Evolutionary conservation across 257 asterid genomes (phyloP), one percentile per base, ranked within the genome.

Genomic region (Solanum sitiens): DNA sequence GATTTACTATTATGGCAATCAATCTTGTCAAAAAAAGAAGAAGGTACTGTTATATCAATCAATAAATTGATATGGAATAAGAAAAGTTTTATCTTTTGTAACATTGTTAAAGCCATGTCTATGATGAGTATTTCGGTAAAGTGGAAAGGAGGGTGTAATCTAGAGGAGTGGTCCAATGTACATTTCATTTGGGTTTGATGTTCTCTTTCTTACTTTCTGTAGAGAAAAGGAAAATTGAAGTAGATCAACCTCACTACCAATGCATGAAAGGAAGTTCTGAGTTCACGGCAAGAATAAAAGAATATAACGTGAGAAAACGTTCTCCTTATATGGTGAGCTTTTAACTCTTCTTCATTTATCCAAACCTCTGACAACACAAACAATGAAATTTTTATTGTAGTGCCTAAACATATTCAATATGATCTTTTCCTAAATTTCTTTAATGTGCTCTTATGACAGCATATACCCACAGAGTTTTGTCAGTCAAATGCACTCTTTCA

Each of bases 311-410:
- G 40, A 56, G 33, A 44, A 61, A 27, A 37, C 37, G 39, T 30
- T 74, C 56, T 87, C 65, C 83, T 73, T 11, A 21, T 73, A 23
- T 86, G 91, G 91, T 89, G 85, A 87, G 91, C 35, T 86, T 83
- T 73, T 23, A 33, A 8, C 59, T 33, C 74, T 77, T 73, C 8
- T 53, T 82, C 16, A 13, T 61, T 79, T 27, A 45, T 67, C 27
- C 3, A 25, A 16, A 68, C 73, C 33, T 37, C 7, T 30, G 18
- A 9, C 23, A 61, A 9, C 40, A 47, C 37, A 23, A 33, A 7
- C n/a, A 25, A 32, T 71, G 75, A 56, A 13, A 0, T 86, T 12
- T 23, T 53, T 33, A 11, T 67, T 6, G 13, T 27, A 45, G 16
- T 32, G 30, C n/a, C 12, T n/a, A n/a, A 37, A 42, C 25, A 35